Evolutionary conservation across 306 rosid genomes (phyloP), one percentile per base, ranked within the genome.

Genomic region (Heteromeles arbutifolia): DNA sequence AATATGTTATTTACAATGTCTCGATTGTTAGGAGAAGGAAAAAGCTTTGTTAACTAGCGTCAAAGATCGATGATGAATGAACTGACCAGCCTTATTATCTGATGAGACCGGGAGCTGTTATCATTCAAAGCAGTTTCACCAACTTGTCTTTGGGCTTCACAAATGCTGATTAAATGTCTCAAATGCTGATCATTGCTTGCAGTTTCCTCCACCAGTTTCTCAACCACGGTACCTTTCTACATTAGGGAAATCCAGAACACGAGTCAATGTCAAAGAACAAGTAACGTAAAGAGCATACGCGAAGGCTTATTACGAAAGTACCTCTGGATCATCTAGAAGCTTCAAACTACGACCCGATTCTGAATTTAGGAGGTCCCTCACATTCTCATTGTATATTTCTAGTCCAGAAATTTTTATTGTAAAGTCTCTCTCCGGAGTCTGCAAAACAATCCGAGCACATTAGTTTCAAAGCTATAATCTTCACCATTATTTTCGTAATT

Each of bases 101-200:
- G 99, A 90, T 96, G 99, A 66, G 98, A 92, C 80, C 99, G 90
- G 3, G 99, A 96, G 81, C 99, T 96, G 80, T 76, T 89, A 79
- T 96, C 99, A 75, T 96, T 96, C 48, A 96, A 86, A 69, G 99
- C 98, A 70, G 99, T 96, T 87, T 96, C 99, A 6, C 99, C 99
- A 37, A 96, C 99, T 83, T 96, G 99, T 88, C 99, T 87, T 91
- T 96, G 99, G 69, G 99, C 97, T 96, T 96, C 99, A 82, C 99
- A 96, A 79, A 96, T 88, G 78, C 91, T 88, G 82, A 96, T 92
- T 82, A 96, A 81, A 43, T 90, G 96, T 81, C 97, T 89, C 87
- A 96, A 89, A 81, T 96, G 99, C 45, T 85, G 80, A 77, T 90
- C 98, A 82, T 91, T 90, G 79, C 72, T 85, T 52, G 97, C 99